Percentiles rank a stretch among this genome's conserved stretches.
phyloP scores from a whole-genome alignment of 2,329 filamentous ascomycete genomes.

The Beauveria varroae region DNA sequence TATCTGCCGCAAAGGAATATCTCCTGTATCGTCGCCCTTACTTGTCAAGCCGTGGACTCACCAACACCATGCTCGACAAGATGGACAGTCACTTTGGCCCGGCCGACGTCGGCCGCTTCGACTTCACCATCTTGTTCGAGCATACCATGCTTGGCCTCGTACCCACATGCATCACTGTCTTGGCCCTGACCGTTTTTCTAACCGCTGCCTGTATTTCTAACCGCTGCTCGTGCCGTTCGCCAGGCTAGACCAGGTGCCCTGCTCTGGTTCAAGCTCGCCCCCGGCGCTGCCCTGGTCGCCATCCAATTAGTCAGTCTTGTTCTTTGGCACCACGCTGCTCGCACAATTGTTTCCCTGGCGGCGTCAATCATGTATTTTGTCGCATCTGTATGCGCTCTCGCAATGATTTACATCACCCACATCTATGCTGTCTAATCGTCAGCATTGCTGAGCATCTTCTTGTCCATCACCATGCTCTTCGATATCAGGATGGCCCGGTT shows the following conservation, averaged over 20 bases:
- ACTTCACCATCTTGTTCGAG: no score
- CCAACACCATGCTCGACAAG: no score
- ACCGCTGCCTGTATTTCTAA: background rate
- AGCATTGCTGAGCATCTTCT: conserved; percentile 23
- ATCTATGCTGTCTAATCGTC: conserved; percentile 25
- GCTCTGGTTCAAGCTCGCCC: conserved; percentile 19
- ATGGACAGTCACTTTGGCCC: no score
- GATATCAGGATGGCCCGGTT: conserved; percentile 27
- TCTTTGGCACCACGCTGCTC: conserved; percentile 18
- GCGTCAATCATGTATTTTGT: conserved; percentile 21
- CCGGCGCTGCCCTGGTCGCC: accelerated
- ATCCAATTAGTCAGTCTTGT: conserved; percentile 20
- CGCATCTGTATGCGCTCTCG: conserved; percentile 19
- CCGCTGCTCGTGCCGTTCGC: background rate
- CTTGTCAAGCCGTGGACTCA: no score
- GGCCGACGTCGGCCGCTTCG: no score
- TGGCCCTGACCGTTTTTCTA: background rate
- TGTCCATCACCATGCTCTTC: conserved; percentile 25
- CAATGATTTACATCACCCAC: conserved; percentile 27
- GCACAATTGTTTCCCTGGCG: conserved; percentile 21
- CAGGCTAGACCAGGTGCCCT: conserved; percentile 5
- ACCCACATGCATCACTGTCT: background rate
- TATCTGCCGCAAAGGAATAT: no score
- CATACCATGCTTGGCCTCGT: background rate
- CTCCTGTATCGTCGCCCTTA: no score